These are phyloP conservation scores for Wickerhamomyces xylosicus DNA, from an alignment of 805 yeast species.

Conservation along the genomic window DNA sequence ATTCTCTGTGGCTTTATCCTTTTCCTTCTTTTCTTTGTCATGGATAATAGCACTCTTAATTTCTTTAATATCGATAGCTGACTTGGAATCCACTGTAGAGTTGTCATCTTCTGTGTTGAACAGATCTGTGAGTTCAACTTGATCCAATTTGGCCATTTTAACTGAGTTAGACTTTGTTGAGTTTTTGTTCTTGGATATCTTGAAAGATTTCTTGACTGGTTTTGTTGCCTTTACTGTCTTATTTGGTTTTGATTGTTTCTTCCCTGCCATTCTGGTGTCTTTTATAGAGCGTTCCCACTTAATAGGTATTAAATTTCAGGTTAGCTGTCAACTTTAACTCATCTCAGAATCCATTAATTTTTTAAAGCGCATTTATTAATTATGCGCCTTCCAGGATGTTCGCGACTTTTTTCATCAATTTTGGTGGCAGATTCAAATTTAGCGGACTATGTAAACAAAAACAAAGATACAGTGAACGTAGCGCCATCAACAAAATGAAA, in stretches of 20 bases:
- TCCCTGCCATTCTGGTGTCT: not conserved
- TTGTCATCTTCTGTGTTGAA: not conserved
- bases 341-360: not conserved
- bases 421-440: too few species aligned
- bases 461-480: not conserved
- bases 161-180: not conserved
- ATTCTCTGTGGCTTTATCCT: not conserved
- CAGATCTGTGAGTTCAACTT: not conserved
- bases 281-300: not conserved
- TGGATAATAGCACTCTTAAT: not conserved
- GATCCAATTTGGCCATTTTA: not conserved
- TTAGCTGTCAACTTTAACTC: not conserved
- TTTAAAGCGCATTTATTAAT: too few species aligned
- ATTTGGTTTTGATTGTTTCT: not conserved
- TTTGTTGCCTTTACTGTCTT: not conserved
- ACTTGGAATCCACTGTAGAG: not conserved
- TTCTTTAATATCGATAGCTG: not conserved
- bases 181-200: not conserved
- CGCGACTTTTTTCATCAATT: not conserved
- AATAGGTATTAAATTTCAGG: not conserved
- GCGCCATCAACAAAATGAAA: not conserved
- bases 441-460: not conserved
- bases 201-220: not conserved
- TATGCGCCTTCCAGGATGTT: not conserved
- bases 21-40: not conserved